These are phyloP conservation scores for Juglanconis juglandina DNA, from an alignment of 2,329 filamentous ascomycete genomes.

Conservation along the genomic window DNA sequence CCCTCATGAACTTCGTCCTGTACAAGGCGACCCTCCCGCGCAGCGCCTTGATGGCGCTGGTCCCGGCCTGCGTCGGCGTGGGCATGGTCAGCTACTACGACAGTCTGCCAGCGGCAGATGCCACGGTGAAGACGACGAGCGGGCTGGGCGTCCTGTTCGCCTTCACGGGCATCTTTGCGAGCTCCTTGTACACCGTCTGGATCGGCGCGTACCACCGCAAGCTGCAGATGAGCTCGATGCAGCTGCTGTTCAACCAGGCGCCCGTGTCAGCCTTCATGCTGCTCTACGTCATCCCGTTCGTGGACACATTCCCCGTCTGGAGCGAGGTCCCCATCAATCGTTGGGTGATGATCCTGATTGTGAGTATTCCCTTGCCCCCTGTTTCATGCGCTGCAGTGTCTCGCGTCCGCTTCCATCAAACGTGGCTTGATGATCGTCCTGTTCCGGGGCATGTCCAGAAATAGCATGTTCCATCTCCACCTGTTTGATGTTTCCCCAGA, in stretches of 20 bases:
- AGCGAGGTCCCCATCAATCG: constrained; percentile 44
- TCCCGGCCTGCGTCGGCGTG: constrained; percentile 62
- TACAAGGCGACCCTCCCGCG: constrained; percentile 55
- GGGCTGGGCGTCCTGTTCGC: constrained; percentile 62
- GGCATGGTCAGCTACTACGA: constrained; percentile 67
- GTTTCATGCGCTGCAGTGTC: background rate
- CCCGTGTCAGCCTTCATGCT: constrained; percentile 60
- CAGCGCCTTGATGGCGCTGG: constrained; percentile 50
- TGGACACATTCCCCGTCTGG: constrained; percentile 61
- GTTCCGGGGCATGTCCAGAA: too few species aligned
- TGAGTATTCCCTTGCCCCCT: constrained; percentile 29
- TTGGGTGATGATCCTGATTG: constrained; percentile 59
- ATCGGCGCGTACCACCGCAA: constrained; percentile 64
- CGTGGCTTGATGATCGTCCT: too few species aligned
- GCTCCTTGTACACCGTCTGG: constrained; percentile 67
- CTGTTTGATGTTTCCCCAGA: background rate
- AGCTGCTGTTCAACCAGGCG: constrained; percentile 66
- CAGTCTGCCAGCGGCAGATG: constrained; percentile 47
- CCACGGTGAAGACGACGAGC: constrained; percentile 52
- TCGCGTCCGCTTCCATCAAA: background rate
- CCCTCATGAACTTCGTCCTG: constrained; percentile 61
- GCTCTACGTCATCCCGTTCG: constrained; percentile 63
- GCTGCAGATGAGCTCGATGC: constrained; percentile 65
- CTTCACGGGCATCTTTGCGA: constrained; percentile 60
- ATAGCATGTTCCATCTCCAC: background rate